Conservation (phyloP, 1,284 basidiomycete species). For the Sanguinoderma infundibulare region DNA sequence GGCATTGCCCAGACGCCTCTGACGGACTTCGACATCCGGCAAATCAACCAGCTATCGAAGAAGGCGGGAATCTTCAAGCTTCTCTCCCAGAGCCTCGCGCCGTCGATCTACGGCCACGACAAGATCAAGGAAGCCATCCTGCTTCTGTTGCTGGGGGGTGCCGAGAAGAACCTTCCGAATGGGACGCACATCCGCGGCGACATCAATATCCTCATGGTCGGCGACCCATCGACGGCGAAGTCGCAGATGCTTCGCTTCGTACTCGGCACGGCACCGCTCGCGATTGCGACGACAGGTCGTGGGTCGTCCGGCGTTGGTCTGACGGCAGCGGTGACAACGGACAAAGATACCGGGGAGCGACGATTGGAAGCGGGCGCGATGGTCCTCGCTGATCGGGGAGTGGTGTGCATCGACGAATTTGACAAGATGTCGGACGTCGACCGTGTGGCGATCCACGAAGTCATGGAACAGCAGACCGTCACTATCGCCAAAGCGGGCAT, state of each 20-base stretch:
- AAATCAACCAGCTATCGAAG: constrained; percentile 95
- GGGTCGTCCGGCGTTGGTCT: constrained; percentile 98
- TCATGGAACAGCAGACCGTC: constrained; percentile 99
- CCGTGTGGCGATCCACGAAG: constrained; percentile 99
- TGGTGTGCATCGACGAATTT: constrained; percentile 99
- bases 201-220: constrained; percentile 99
- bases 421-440: constrained; percentile 99
- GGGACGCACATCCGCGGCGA: constrained; percentile 99
- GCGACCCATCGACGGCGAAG: constrained; percentile 98
- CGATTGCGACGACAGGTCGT: constrained; percentile 97
- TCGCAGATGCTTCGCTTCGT: constrained; percentile 97
- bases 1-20: constrained; percentile 94
- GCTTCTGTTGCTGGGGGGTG: constrained; percentile 91
- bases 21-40: constrained; percentile 94
- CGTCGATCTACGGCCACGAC: constrained; percentile 96
- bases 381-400: constrained; percentile 99
- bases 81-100: constrained; percentile 94
- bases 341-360: constrained; percentile 97
- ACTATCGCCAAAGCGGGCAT: constrained; percentile 99
- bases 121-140: constrained; percentile 96
- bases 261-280: constrained; percentile 93
- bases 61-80: constrained; percentile 86
- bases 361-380: constrained; percentile 98
- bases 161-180: constrained; percentile 97
- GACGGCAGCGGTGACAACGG: constrained; percentile 98